phyloP scores from a whole-genome alignment of 352 stramenopile species.

The Phytophthora tubulina region DNA sequence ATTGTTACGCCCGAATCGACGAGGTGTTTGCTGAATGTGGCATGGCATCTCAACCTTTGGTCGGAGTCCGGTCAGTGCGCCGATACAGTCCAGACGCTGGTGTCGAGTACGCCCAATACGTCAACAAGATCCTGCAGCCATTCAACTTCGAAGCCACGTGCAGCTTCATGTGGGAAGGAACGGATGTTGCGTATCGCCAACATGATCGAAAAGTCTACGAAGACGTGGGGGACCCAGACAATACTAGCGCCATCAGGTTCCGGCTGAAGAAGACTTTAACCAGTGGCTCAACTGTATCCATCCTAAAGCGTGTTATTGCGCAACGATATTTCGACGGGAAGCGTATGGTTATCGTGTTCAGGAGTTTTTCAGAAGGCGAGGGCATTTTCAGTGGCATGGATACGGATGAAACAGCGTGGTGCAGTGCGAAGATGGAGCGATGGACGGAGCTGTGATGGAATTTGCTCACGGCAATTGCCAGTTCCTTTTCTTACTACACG shows the following conservation, averaged over 20 bases:
- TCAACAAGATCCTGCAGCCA: too few relatives aligned
- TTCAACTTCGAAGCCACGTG: too few relatives aligned
- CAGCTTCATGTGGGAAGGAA: too few relatives aligned
- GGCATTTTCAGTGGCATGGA: slow-evolving; percentile 45
- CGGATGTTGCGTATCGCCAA: too few relatives aligned
- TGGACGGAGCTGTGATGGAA: not conserved
- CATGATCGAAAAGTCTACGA: too few relatives aligned
- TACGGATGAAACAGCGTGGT: slow-evolving; percentile 66
- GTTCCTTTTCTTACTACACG: not conserved
- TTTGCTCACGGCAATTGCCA: slow-evolving; percentile 24
- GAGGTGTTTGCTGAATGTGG: not conserved
- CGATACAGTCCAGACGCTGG: not conserved
- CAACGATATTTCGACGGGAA: slow-evolving; percentile 45
- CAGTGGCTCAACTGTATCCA: too few relatives aligned
- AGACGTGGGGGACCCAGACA: too few relatives aligned
- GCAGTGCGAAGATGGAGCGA: slow-evolving; percentile 31
- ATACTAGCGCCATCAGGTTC: too few relatives aligned
- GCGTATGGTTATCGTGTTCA: slow-evolving; percentile 61
- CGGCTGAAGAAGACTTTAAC: too few relatives aligned
- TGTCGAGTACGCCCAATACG: too few relatives aligned
- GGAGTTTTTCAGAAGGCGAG: slow-evolving; percentile 45
- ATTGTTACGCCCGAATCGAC: slow-evolving; percentile 14
- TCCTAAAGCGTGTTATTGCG: not conserved
- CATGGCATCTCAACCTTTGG: not conserved
- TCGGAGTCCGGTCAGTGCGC: not conserved